Percentiles rank a stretch among this genome's conserved stretches.
These are phyloP conservation scores for Scutellaria minor DNA, from an alignment of 257 asterid species.

Conservation along the genomic window DNA sequence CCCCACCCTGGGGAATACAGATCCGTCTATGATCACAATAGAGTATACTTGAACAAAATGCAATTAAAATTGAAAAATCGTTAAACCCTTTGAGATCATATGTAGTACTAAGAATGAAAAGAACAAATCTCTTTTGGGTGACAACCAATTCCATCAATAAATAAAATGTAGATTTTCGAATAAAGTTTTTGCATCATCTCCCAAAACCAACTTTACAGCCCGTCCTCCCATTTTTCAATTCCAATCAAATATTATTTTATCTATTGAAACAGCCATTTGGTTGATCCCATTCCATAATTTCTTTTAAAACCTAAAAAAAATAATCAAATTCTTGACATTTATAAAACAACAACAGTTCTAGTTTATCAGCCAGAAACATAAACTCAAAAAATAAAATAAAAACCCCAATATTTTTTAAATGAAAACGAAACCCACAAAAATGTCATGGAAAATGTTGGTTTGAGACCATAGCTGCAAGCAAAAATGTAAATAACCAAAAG, in stretches of 20 bases:
- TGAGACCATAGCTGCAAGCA: not conserved
- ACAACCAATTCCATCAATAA: too few relatives aligned
- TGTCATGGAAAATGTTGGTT: not conserved
- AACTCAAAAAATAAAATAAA: not conserved
- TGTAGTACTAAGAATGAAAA: too few relatives aligned
- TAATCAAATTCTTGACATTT: too few relatives aligned
- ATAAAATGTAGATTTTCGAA: not conserved
- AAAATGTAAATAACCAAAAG: not conserved
- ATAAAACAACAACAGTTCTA: not conserved
- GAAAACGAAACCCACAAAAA: not conserved
- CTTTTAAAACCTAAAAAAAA: too few relatives aligned
- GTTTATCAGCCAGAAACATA: not conserved
- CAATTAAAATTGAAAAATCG: not conserved
- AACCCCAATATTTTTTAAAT: too few relatives aligned
- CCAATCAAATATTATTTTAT: not conserved
- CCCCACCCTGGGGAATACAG: too few relatives aligned
- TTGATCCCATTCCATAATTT: too few relatives aligned
- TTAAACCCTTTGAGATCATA: too few relatives aligned
- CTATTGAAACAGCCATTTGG: not conserved
- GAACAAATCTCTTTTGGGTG: too few relatives aligned
- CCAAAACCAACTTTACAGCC: not conserved
- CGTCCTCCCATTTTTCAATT: not conserved
- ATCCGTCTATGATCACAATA: too few relatives aligned
- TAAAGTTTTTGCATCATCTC: not conserved
- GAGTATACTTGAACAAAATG: not conserved